Evolutionary conservation across 1,284 basidiomycete species (phyloP), one percentile per base, ranked within the genome.

Genomic region (Wallemia mellicola): DNA sequence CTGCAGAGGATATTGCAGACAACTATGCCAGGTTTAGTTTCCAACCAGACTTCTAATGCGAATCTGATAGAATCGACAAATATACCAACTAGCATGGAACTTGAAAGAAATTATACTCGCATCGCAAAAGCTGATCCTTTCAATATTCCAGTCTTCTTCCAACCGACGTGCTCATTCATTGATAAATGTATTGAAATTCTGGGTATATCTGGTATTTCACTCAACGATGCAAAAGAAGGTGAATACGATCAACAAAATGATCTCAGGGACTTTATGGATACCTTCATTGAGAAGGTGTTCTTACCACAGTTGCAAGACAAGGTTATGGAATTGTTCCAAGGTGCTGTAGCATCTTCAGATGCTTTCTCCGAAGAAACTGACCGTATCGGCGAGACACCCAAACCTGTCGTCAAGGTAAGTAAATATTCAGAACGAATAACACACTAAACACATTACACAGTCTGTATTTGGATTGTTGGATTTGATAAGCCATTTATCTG

Each of bases 241-340:
- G n/a, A 7, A 7, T 17, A 30, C 28, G 9, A 7, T 30, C 7
- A 79, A 32, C 78, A 79, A 24, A 74, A 77, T 60, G 77, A 80
- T 1, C 83, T 87, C 32, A 82, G 79, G 55, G 75, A 76, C 17
- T 78, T 91, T 28, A 68, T 99, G 61, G 88, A 96, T 63, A 88
- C 96, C 60, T 98, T 98, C 68, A 89, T 99, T 5, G 74, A 87
- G 59, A 83, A 83, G 62, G 82, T 89, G 0, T 98, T 95, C 71
- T 72, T 98, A 54, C 91, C 92, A 0, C 88, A 94, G 68, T 71
- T 98, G 61, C 91, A 96, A 69, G 91, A 96, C 65, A 92, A 89
- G 69, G 87, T 95, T 48, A 81, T 84, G 0, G 74, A 78, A 59
- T 73, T 92, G 28, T 95, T 95, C 71, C 86, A 87, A 67, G 77